phyloP scores from a whole-genome alignment of 257 asterid species.

The Capsicum chinense region DNA sequence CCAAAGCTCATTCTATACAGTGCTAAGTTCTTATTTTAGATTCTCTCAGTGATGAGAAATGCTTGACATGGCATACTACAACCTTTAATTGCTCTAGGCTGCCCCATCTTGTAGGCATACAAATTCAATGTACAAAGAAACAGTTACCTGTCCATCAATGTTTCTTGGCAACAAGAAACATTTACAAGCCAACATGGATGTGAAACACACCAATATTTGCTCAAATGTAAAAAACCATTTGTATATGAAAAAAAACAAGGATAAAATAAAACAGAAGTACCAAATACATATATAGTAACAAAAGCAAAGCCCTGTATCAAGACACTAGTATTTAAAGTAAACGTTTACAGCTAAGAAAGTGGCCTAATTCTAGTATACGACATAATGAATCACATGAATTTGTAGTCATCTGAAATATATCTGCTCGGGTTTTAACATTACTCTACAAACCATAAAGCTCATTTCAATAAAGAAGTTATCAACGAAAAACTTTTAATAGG shows the following conservation, averaged over 20 bases:
- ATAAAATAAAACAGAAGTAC: background rate
- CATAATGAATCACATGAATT: background rate
- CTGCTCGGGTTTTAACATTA: slow-evolving; percentile 27
- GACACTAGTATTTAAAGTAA: background rate
- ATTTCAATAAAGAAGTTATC: slow-evolving; percentile 15
- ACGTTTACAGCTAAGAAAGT: background rate
- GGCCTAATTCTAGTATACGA: background rate
- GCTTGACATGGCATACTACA: background rate
- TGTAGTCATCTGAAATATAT: slow-evolving; percentile 1
- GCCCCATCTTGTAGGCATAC: background rate
- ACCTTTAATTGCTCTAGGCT: background rate
- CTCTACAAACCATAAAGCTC: slow-evolving; percentile 30
- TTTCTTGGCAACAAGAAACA: background rate
- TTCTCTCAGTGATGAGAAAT: background rate
- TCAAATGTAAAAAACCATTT: background rate
- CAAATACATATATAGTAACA: background rate
- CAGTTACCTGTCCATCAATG: background rate
- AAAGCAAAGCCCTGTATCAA: background rate
- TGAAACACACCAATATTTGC: background rate
- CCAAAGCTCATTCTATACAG: too few relatives aligned
- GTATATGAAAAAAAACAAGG: background rate
- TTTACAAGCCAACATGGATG: background rate
- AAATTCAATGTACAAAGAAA: background rate
- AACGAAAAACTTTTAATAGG: slow-evolving; percentile 9
- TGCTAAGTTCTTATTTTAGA: background rate